phyloP scores from a whole-genome alignment of 1,284 basidiomycete genomes.

The Salmacisia buchloeana region DNA sequence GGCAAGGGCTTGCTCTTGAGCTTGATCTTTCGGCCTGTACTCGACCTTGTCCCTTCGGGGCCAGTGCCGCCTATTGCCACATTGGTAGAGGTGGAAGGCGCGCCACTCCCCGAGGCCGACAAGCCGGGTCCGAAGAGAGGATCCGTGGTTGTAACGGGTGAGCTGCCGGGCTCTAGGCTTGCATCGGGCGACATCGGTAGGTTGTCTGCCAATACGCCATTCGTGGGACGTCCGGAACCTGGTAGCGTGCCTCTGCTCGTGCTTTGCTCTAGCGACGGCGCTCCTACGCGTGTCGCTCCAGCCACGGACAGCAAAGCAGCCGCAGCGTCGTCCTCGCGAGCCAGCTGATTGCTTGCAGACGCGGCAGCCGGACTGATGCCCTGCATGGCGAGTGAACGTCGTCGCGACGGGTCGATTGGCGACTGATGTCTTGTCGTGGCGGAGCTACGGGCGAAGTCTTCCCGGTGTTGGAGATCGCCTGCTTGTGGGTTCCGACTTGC shows the following conservation, averaged over 20 bases:
- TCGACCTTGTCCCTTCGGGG: too few species aligned
- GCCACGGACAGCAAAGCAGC: background rate
- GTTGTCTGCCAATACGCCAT: background rate
- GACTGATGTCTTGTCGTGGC: too few species aligned
- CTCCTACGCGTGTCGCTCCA: background rate
- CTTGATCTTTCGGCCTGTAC: conserved; percentile 3
- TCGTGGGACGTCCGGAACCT: too few species aligned
- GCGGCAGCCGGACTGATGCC: too few species aligned
- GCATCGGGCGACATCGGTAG: background rate
- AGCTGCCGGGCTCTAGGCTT: background rate
- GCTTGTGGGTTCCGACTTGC: too few species aligned
- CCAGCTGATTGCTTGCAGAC: too few species aligned
- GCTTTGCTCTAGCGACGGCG: background rate
- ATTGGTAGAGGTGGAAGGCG: background rate
- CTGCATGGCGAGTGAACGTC: too few species aligned
- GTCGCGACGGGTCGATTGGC: too few species aligned
- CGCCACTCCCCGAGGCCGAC: background rate
- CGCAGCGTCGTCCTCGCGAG: background rate
- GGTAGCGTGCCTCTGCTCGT: too few species aligned
- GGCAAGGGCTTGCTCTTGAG: conserved; percentile 1
- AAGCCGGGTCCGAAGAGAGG: background rate
- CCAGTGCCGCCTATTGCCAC: too few species aligned
- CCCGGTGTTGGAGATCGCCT: too few species aligned
- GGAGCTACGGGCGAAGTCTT: too few species aligned
- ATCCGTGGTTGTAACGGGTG: background rate